Percentiles rank a stretch among this genome's conserved stretches.
Conservation (phyloP, 2,329 filamentous ascomycete genomes). For the Ophiostoma sp. region DNA sequence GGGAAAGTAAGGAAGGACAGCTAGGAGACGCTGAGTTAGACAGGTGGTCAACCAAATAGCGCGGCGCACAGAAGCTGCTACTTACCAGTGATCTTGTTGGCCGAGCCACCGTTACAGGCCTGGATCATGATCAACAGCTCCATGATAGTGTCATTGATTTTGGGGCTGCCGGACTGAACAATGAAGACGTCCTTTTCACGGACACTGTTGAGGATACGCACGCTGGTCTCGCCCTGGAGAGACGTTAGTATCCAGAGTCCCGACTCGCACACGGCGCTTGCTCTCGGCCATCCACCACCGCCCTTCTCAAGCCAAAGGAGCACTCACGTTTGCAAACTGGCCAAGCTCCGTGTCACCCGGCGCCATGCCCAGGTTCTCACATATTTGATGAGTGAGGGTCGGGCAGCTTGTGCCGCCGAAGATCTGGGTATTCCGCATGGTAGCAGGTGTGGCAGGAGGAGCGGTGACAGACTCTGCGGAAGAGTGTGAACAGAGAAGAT, state of each 20-base stretch:
- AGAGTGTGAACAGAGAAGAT: background rate
- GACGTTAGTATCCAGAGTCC: slow-evolving; percentile 16
- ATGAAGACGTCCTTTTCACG: slow-evolving; percentile 99
- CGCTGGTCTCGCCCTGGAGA: slow-evolving; percentile 60
- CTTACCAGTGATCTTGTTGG: slow-evolving; percentile 88
- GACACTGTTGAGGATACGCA: slow-evolving; percentile 67
- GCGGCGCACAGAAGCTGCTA: background rate
- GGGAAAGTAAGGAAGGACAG: slow-evolving; percentile 92
- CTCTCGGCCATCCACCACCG: background rate
- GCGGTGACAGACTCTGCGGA: slow-evolving; percentile 12
- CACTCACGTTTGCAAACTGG: slow-evolving; percentile 60
- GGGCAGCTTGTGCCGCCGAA: slow-evolving; percentile 65
- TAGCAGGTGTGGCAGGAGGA: slow-evolving; percentile 14
- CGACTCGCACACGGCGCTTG: background rate
- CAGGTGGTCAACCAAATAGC: background rate
- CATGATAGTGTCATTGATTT: slow-evolving; percentile 99
- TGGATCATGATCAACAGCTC: slow-evolving; percentile 99
- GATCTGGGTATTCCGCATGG: slow-evolving; percentile 52
- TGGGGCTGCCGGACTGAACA: slow-evolving; percentile 89
- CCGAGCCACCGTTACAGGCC: slow-evolving; percentile 94
- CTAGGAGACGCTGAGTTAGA: slow-evolving; percentile 39
- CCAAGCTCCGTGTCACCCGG: slow-evolving; percentile 60
- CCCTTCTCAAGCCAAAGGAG: slow-evolving; percentile 21
- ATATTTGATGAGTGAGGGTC: slow-evolving; percentile 59
- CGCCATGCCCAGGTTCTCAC: slow-evolving; percentile 61